Conservation (phyloP, 805 yeast genomes). For the Starmerella apicola region DNA sequence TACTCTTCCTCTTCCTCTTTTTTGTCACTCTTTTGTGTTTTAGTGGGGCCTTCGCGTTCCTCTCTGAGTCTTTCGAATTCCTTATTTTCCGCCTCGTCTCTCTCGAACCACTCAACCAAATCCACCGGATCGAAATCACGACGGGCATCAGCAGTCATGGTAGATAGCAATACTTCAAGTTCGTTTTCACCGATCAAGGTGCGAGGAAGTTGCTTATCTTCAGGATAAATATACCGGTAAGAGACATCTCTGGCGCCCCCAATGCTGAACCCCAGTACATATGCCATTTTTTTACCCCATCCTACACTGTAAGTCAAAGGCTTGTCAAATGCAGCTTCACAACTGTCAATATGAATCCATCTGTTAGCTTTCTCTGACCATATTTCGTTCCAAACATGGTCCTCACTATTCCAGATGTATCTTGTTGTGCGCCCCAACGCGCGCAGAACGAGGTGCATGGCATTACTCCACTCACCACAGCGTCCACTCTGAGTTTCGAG, state of each 20-base stretch:
- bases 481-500: conserved; percentile 58
- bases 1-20: neutral
- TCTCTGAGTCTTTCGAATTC: too few species aligned
- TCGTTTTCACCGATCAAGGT: conserved; percentile 32
- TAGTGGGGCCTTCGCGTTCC: conserved; percentile 5
- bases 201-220: conserved; percentile 37
- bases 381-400: conserved; percentile 91
- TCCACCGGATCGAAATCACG: conserved; percentile 16
- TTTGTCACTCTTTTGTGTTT: neutral
- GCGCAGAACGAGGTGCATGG: conserved; percentile 57
- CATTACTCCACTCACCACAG: conserved; percentile 93
- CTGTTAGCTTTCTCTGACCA: conserved; percentile 46
- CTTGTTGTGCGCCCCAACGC: conserved; percentile 56
- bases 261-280: conserved; percentile 54
- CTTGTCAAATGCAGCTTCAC: conserved; percentile 76
- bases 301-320: conserved; percentile 67
- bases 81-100: conserved; percentile 20
- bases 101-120: conserved; percentile 16
- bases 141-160: conserved; percentile 16
- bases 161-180: conserved; percentile 25
- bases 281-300: conserved; percentile 93
- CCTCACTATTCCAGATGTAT: conserved; percentile 80
- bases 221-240: conserved; percentile 43
- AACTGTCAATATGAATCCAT: conserved; percentile 81
- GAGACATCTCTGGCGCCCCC: conserved; percentile 60